Base-by-base conservation (phyloP, 1,139 yeast species). In the Trichomonascaceae sp. region DNA sequence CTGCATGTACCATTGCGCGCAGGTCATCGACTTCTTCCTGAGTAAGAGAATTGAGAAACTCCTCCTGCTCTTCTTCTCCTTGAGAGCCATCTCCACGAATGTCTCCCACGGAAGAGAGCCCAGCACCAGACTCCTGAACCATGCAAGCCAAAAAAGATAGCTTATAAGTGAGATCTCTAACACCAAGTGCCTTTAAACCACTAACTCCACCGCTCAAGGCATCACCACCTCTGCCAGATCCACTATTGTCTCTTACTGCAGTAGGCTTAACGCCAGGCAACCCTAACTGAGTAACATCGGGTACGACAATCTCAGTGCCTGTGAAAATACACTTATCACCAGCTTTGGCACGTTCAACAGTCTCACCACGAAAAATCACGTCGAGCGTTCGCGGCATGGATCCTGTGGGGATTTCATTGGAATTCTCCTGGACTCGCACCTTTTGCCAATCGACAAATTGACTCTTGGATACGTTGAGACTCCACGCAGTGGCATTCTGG, bases 371-470 rank as follows among this genome's bases (percentile, higher is more conserved):
- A 55, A 93, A 74, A 54, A 93, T 87, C 27, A 93, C 95, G 70
- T 93, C 99, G 61, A 93, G 73, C 9, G 98, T 93, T 69, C 99
- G 81, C 41, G 99, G 99, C 99, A 93, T 93, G 1, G 97, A 89
- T 32, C 99, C 99, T 0, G 97, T 90, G 27, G 99, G 99, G 57
- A 93, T 93, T 71, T 93, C 99, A 63, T 79, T 87, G 15, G 98
- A 83, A 66, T 93, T 95, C 68, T 93, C 99, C 69, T 93, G 99
- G 58, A 93, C 87, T 62, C 99, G 80, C 22, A 91, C 95, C 63
- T 88, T 87, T 71, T 93, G 99, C 99, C 99, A 93, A 74, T 93
- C 99, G 59, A 89, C 78, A 65, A 93, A 93, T 60, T 85, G 89
- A 0, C 96, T 88, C 69, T 90, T 89, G 30, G 87, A 70, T 18